phyloP scores from a whole-genome alignment of 495 filamentous ascomycete genomes.

The Staphylotrichum tortipilum region DNA sequence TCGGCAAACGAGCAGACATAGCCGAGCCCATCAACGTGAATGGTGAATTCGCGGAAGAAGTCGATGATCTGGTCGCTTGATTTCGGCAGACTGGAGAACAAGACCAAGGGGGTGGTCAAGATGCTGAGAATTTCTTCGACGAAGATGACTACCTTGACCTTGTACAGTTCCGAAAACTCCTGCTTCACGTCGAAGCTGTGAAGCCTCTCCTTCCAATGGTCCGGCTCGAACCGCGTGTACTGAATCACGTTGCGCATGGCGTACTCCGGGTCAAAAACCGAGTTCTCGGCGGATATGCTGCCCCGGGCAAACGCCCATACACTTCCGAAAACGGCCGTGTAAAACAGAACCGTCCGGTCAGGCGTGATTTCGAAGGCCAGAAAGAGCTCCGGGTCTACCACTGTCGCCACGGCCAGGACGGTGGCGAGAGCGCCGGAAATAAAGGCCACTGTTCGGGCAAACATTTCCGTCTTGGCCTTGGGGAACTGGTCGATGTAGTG shows the following conservation, averaged over 20 bases:
- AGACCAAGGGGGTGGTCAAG: slow-evolving; percentile 80
- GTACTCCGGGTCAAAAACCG: slow-evolving; percentile 87
- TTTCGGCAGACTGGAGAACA: slow-evolving; percentile 79
- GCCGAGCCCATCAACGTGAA: slow-evolving; percentile 92
- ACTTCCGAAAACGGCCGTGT: slow-evolving; percentile 58
- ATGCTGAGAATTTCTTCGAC: slow-evolving; percentile 87
- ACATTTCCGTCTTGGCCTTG: slow-evolving; percentile 81
- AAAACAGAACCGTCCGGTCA: slow-evolving; percentile 77
- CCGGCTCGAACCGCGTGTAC: slow-evolving; percentile 83
- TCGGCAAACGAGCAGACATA: slow-evolving; percentile 95
- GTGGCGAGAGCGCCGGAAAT: slow-evolving; percentile 76
- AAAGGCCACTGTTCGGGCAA: slow-evolving; percentile 77
- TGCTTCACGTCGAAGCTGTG: slow-evolving; percentile 77
- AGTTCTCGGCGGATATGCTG: slow-evolving; percentile 72
- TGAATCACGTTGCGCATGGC: slow-evolving; percentile 80
- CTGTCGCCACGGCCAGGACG: slow-evolving; percentile 67
- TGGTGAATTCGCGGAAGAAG: slow-evolving; percentile 95
- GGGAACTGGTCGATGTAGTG: slow-evolving; percentile 94
- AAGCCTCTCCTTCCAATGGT: slow-evolving; percentile 77
- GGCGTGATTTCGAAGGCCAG: slow-evolving; percentile 82
- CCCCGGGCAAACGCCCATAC: slow-evolving; percentile 75
- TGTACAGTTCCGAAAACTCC: slow-evolving; percentile 83
- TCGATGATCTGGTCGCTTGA: slow-evolving; percentile 91
- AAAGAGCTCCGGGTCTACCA: slow-evolving; percentile 85
- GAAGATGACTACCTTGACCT: slow-evolving; percentile 83